These are phyloP conservation scores for Begonia masoniana DNA, from an alignment of 306 rosid genomes.

Conservation along the genomic window DNA sequence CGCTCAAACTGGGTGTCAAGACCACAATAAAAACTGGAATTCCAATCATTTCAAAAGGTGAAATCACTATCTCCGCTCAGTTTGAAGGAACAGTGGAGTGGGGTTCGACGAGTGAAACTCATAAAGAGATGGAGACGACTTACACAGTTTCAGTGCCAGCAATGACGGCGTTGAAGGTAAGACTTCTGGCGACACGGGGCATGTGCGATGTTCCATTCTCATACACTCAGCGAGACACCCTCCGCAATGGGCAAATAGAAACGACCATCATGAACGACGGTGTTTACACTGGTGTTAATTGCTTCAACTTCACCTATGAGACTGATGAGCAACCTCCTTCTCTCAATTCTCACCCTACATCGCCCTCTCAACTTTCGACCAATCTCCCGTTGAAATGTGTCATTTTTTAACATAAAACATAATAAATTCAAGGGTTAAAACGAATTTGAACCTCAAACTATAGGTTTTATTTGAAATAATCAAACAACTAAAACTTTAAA, in stretches of 20 bases:
- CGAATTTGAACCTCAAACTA: too few species aligned
- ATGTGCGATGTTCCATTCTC: neutral
- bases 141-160: neutral
- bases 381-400: too few species aligned
- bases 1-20: conserved; percentile 1
- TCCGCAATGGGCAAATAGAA: neutral
- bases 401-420: too few species aligned
- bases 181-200: neutral
- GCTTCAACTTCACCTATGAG: neutral
- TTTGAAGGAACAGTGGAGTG: neutral
- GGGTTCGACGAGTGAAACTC: neutral
- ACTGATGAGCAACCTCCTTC: neutral
- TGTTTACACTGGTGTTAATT: neutral
- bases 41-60: neutral
- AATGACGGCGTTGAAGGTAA: neutral
- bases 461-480: too few species aligned
- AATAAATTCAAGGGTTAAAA: too few species aligned
- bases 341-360: too few species aligned
- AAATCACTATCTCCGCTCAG: neutral
- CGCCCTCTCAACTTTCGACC: too few species aligned
- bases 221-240: conserved; percentile 1
- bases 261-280: neutral
- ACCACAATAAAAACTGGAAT: neutral
- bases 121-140: neutral
- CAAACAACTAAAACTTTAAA: too few species aligned